Base-by-base conservation (phyloP, 495 filamentous ascomycete genomes). In the Lineolata rhizophorae region DNA sequence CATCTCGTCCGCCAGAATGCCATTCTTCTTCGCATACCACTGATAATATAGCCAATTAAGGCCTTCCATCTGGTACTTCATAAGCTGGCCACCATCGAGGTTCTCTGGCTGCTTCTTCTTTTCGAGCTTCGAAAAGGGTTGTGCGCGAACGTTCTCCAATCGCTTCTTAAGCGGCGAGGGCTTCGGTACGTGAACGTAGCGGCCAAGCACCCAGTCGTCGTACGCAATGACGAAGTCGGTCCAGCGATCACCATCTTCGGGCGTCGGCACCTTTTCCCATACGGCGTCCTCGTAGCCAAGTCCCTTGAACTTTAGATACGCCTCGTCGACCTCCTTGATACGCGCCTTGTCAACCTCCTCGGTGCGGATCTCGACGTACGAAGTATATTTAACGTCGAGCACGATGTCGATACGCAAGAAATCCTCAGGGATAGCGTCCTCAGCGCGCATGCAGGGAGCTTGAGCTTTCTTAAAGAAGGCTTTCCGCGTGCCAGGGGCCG, bases 1-100 rank as follows among this genome's bases (percentile, higher is more conserved):
- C 90, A 99, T 99, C 48, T 99, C 90, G 43, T 99, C 90, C 2
- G 90, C 90, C 2, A 99, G 65, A 43, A 99, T 87, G n/a, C 76
- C 74, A 43, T 90, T 95, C 38, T 77, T 64, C 38, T 72, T 59
- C 29, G 66, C 56, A 37, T 76, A 68, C 58, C 80, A 93, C 47
- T 80, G 84, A 48, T 81, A 92, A 36, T 91, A 75, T n/a, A 95
- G 65, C 83, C 87, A 99, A 47, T 95, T 94, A 35, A 95, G 50
- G 11, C 90, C 90, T 13, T 94, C 80, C 25, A 85, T 54, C 46
- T 99, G 90, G 47, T 99, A 99, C 8, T 65, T 58, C 84, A 99
- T 95, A 22, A 94, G 58, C 36, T 80, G 61, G 6, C 85, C 85
- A 14, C 78, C 72, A 14, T 55, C 64, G 8, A 99, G 55, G 20